Evolutionary conservation across 2,329 filamentous ascomycete species (phyloP), one percentile per base, ranked within the genome.

Genomic region (Trichoderma sp.): DNA sequence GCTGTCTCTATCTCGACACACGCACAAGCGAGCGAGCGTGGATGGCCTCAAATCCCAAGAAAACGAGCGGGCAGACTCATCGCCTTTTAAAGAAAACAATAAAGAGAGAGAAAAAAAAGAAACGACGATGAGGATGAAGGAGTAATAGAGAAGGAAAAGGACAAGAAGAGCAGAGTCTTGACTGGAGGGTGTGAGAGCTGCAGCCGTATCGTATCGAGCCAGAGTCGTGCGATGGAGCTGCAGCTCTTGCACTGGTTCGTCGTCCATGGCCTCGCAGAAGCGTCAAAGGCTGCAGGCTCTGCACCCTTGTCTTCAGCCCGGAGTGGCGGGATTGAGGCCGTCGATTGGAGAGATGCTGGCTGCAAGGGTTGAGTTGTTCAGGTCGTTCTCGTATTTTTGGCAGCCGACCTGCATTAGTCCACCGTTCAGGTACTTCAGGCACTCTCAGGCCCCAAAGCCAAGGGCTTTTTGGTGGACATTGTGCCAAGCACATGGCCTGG

Each of bases 301-400:
- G 36, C 34, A 23, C 66, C 66, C 66, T 34, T 61, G 57, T 32
- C 58, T 23, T 71, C 68, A 71, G 68, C 68, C 53, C 50, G 53
- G 68, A 62, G 68, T 70, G 68, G 59, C 68, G 59, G 68, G 34
- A 65, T 70, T 61, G 61, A 72, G 70, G 65, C 70, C 47, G n/a
- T 71, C 61, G 61, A 65, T 71, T 65, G 68, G 61, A 64, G 68
- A 32, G 61, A 66, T 59, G 55, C 30, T 57, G 58, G 26, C 32
- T 55, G 68, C 68, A 64, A 64, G 68, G 68, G 50, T 36, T 36
- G 68, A 34, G 34, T 50, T 64, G 68, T 59, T 47, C 61, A 58
- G 59, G 68, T 65, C 63, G 61, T 53, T 68, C 72, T 74, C 73
- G 73, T 74, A 74, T 73, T 74, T 70, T 71, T 72, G 67, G 66